These are phyloP conservation scores for Cicer arietinum DNA, from an alignment of 306 rosid species.

Conservation along the genomic window DNA sequence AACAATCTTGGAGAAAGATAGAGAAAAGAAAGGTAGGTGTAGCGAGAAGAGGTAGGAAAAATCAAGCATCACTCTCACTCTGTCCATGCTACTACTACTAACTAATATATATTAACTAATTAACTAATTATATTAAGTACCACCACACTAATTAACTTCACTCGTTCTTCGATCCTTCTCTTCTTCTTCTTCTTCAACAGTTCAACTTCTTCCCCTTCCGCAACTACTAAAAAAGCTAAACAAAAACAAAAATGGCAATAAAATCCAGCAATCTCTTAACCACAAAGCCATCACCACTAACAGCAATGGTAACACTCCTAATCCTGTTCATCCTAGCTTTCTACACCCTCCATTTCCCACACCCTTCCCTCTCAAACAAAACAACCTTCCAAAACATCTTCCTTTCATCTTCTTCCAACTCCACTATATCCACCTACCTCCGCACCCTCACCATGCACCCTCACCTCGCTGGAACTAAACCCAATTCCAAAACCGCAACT, in stretches of 20 bases:
- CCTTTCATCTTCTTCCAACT: conserved; percentile 72
- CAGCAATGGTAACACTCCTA: conserved; percentile 43
- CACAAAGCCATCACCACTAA: conserved; percentile 55
- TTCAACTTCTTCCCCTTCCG: conserved; percentile 29
- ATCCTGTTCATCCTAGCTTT: conserved; percentile 68
- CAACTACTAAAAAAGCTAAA: background rate
- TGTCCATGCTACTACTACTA: too few relatives aligned
- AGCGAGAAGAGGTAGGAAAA: too few relatives aligned
- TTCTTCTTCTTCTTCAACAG: background rate
- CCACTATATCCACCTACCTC: conserved; percentile 73
- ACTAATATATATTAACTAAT: too few relatives aligned
- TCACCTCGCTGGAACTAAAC: conserved; percentile 90
- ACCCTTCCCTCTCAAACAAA: conserved; percentile 8
- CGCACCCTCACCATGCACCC: conserved; percentile 80
- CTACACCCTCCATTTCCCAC: conserved; percentile 60
- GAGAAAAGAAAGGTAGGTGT: too few relatives aligned
- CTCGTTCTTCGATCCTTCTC: background rate
- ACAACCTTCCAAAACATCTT: conserved; percentile 47
- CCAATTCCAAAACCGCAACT: conserved; percentile 51
- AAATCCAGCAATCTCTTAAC: conserved; percentile 49
- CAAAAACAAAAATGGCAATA: conserved; percentile 50
- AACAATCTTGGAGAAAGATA: too few relatives aligned
- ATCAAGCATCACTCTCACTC: too few relatives aligned
- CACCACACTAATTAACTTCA: too few relatives aligned
- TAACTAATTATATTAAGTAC: too few relatives aligned